Evolutionary conservation across 371 early-diverging fungal genomes (phyloP), one percentile per base, ranked within the genome.

Genomic region (Circinella umbellata): DNA sequence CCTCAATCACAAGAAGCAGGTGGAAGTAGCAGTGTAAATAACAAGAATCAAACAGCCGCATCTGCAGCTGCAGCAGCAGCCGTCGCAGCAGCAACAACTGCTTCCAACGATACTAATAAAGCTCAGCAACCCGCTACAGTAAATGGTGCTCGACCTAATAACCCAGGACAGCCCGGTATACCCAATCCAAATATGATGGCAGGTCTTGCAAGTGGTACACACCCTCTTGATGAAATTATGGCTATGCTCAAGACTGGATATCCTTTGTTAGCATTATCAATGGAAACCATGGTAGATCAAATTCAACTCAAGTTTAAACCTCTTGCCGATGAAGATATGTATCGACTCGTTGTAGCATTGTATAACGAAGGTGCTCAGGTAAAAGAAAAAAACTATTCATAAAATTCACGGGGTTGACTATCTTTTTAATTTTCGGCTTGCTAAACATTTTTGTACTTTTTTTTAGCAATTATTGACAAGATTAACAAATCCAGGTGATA

Each of bases 211-310:
- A 57, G 27, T 57, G 53, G 65, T 36, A 36, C 35, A 18, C 84
- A 83, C 73, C 86, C 95, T 9, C 93, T 97, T n/a, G 97, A 98
- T 57, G 98, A 98, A 70, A 90, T 99, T 17, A 96, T 96, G 94
- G 91, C 93, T n/a, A 92, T 93, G 77, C 86, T 99, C 17, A 99
- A 99, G 78, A 97, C 98, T 0, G 94, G 96, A 0, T 96, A 93
- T 78, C 98, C 99, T 20, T 87, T 98, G 60, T 79, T 98, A 38
- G 94, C 97, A 1, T 79, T 99, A 39, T 93, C 98, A 3, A 95
- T 99, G 94, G 98, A 99, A 80, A 95, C 95, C 1, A 96, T 98
- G 96, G 93, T 96, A 13, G 98, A 99, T 74, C 98, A 97, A 77
- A 95, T 98, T 20, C 89, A 94, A 61, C 89, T 90, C 67, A 90